Conservation (phyloP, 176 grass and related monocot species). For the Juncus inflexus region DNA sequence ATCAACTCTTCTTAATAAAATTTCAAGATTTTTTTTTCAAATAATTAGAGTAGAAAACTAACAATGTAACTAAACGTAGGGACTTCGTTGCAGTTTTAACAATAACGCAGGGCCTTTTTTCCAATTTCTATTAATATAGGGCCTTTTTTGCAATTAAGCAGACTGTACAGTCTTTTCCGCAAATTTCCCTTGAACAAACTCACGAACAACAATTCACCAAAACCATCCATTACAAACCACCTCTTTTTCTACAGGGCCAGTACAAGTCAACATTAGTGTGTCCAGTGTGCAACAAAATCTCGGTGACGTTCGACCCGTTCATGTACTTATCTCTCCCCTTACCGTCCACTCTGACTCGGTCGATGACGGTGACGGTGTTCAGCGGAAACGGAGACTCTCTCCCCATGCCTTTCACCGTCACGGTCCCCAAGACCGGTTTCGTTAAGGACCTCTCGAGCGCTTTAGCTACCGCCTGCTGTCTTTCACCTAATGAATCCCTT, state of each 20-base stretch:
- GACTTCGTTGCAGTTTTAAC: too few relatives aligned
- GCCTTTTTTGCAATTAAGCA: too few relatives aligned
- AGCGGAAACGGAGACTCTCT: conserved; percentile 68
- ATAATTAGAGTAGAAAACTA: too few relatives aligned
- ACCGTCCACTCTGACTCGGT: conserved; percentile 68
- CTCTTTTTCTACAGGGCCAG: conserved; percentile 62
- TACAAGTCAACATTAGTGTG: conserved; percentile 98
- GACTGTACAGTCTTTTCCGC: too few relatives aligned
- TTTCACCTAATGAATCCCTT: conserved; percentile 60
- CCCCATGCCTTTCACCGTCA: conserved; percentile 82
- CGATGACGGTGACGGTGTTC: conserved; percentile 83
- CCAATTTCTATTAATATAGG: too few relatives aligned
- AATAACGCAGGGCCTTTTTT: too few relatives aligned
- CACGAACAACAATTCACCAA: background rate
- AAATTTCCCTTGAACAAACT: background rate
- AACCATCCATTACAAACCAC: background rate
- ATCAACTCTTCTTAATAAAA: too few relatives aligned
- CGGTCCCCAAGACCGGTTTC: conserved; percentile 67
- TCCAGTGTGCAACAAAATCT: conserved; percentile 82
- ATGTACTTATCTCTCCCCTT: conserved; percentile 96
- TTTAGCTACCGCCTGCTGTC: conserved; percentile 50
- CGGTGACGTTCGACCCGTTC: conserved; percentile 96
- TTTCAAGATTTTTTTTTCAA: too few relatives aligned
- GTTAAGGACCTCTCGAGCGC: conserved; percentile 62
- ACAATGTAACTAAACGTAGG: too few relatives aligned